Conservation (phyloP, 352 stramenopile genomes). For the Thraustochytrium sp. region DNA sequence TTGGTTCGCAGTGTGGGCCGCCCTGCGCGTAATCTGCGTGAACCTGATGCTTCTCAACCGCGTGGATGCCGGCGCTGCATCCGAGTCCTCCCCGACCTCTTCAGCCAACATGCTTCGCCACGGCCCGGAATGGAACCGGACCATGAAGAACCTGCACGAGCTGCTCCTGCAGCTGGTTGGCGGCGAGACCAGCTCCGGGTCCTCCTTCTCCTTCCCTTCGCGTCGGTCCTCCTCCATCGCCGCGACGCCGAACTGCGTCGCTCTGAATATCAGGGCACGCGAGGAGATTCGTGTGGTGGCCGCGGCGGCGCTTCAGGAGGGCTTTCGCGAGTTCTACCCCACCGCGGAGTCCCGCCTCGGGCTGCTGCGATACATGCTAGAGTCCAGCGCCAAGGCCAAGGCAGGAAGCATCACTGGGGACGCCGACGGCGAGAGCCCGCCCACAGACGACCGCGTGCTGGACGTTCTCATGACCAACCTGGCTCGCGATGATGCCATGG, state of each 20-base stretch:
- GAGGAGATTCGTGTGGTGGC: neutral
- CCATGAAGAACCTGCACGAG: constrained; percentile 17
- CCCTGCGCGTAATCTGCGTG: neutral
- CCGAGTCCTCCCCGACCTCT: too few species aligned
- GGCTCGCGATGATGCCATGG: constrained; percentile 29
- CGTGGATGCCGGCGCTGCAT: neutral
- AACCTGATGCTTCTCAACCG: neutral
- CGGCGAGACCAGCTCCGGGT: neutral
- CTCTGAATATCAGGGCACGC: neutral
- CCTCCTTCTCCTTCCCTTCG: neutral
- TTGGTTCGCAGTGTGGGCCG: neutral
- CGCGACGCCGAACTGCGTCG: neutral
- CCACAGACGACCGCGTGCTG: neutral
- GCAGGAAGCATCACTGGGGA: too few species aligned
- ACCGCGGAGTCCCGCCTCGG: constrained; percentile 20
- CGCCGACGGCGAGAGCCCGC: neutral
- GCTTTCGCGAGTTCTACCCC: constrained; percentile 32
- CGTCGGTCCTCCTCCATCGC: too few species aligned
- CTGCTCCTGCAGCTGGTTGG: constrained; percentile 6
- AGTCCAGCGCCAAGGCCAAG: neutral
- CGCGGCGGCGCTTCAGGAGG: constrained; percentile 15
- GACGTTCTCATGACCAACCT: constrained; percentile 43
- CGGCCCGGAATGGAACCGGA: neutral
- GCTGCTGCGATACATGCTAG: constrained; percentile 9
- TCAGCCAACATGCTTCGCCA: neutral